Evolutionary conservation across 2,329 filamentous ascomycete genomes (phyloP).

Genomic region (Penicillium sp.): DNA sequence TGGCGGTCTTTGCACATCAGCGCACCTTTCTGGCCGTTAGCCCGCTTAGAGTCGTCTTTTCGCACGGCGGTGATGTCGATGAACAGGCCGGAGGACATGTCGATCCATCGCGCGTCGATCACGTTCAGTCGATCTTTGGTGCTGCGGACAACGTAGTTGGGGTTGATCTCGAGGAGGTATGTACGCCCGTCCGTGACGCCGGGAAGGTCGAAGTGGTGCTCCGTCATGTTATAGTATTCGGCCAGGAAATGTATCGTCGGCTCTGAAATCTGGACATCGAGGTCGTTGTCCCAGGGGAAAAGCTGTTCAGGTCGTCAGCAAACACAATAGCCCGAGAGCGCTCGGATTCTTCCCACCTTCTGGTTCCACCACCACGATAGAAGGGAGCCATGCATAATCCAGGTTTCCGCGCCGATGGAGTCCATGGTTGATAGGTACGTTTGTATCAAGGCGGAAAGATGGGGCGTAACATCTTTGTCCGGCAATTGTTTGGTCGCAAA

Average conservation of each 20-base stretch:
- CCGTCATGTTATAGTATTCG: slow-evolving; percentile 61
- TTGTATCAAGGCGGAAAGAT: slow-evolving; percentile 53
- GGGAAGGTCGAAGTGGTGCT: slow-evolving; percentile 49
- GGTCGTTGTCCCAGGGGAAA: slow-evolving; percentile 61
- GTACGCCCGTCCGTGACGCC: slow-evolving; percentile 35
- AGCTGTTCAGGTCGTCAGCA: slow-evolving; percentile 35
- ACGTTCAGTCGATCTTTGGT: slow-evolving; percentile 51
- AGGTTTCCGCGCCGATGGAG: slow-evolving; percentile 57
- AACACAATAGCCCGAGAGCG: background rate
- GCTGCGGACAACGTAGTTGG: slow-evolving; percentile 49
- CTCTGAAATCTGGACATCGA: slow-evolving; percentile 60
- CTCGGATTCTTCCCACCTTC: slow-evolving; percentile 32
- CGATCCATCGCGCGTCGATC: slow-evolving; percentile 63
- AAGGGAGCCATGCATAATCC: slow-evolving; percentile 63
- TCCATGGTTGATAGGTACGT: slow-evolving; percentile 58
- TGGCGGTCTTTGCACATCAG: slow-evolving; percentile 60
- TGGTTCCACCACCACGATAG: slow-evolving; percentile 65
- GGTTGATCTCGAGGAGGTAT: slow-evolving; percentile 61
- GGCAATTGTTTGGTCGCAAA: slow-evolving; percentile 50
- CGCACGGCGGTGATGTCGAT: slow-evolving; percentile 61
- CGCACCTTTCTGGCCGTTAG: slow-evolving; percentile 39
- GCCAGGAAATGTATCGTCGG: slow-evolving; percentile 55
- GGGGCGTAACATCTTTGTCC: slow-evolving; percentile 46
- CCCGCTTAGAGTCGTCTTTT: slow-evolving; percentile 42
- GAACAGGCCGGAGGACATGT: slow-evolving; percentile 57